phyloP scores from a whole-genome alignment of 306 rosid genomes.

The Trichosanthes cucumerina region DNA sequence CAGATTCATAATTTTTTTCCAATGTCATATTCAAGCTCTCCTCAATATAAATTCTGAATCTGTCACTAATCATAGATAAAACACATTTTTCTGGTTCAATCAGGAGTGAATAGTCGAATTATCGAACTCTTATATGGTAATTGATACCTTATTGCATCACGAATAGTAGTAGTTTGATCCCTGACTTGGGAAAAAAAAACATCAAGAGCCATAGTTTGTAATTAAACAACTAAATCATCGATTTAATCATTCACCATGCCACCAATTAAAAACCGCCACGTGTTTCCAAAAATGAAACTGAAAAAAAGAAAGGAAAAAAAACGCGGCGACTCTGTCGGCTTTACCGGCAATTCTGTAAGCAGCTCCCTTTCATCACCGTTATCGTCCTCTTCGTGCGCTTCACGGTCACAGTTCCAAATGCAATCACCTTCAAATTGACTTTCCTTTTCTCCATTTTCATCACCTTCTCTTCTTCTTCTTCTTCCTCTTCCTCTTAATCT shows the following conservation, averaged over 20 bases:
- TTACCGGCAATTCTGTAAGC: slow-evolving; percentile 4
- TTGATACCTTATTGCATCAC: too few species aligned
- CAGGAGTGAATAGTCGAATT: too few species aligned
- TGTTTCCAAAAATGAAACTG: not conserved
- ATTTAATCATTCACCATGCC: not conserved
- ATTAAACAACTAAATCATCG: not conserved
- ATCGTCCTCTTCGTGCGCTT: not conserved
- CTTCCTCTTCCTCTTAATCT: not conserved
- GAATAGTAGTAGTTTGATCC: too few species aligned
- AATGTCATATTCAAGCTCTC: too few species aligned
- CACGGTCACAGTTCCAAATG: slow-evolving; percentile 1
- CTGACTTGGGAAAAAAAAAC: too few species aligned
- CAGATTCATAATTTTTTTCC: too few species aligned
- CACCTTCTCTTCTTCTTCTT: not conserved
- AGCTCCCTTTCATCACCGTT: not conserved
- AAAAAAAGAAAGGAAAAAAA: not conserved
- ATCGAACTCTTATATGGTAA: too few species aligned
- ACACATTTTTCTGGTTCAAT: too few species aligned
- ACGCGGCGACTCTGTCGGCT: not conserved
- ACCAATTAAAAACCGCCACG: not conserved
- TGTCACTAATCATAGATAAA: too few species aligned
- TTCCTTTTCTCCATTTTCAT: not conserved
- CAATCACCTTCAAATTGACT: not conserved
- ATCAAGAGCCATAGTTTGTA: too few species aligned
- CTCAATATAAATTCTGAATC: too few species aligned